These are phyloP conservation scores for Batrachochytrium dendrobatidis DNA, from an alignment of 371 early-diverging fungal species.

Conservation along the genomic window DNA sequence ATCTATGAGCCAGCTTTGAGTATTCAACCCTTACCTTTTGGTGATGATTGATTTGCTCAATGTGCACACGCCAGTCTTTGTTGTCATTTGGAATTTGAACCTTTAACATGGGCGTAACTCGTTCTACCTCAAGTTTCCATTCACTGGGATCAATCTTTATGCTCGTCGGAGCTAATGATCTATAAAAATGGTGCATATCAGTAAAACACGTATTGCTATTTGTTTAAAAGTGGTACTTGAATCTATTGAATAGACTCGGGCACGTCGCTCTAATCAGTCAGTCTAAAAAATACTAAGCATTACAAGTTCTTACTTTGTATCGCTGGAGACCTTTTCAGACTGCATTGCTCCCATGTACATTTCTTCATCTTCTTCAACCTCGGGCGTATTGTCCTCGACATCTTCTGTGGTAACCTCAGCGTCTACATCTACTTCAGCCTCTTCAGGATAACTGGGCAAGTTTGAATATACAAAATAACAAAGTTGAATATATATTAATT, in stretches of 20 bases:
- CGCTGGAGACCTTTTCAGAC: slow-evolving; percentile 9
- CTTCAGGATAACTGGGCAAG: slow-evolving; percentile 35
- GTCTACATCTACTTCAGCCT: slow-evolving; percentile 48
- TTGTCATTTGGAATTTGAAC: slow-evolving; percentile 43
- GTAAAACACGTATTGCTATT: too few relatives aligned
- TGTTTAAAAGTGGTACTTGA: background rate
- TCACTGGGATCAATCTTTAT: slow-evolving; percentile 35
- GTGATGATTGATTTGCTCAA: slow-evolving; percentile 39
- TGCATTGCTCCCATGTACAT: slow-evolving; percentile 19
- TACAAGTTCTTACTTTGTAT: background rate
- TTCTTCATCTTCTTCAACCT: slow-evolving; percentile 36
- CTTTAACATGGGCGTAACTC: slow-evolving; percentile 43
- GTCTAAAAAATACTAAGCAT: background rate
- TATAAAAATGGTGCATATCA: too few relatives aligned
- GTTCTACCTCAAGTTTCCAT: slow-evolving; percentile 47
- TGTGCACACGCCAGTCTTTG: slow-evolving; percentile 50
- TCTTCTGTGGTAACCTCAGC: slow-evolving; percentile 46
- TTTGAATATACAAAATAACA: background rate
- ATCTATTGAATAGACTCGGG: background rate
- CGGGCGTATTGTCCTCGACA: slow-evolving; percentile 31
- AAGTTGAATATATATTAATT: slow-evolving; percentile 1
- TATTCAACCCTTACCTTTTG: slow-evolving; percentile 19
- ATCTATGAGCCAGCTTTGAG: too few relatives aligned
- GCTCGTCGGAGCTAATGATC: too few relatives aligned
- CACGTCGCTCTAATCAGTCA: background rate